Percentiles rank a stretch among this genome's conserved stretches.
phyloP scores from a whole-genome alignment of 441 rosid genomes.

The Hura crepitans region DNA sequence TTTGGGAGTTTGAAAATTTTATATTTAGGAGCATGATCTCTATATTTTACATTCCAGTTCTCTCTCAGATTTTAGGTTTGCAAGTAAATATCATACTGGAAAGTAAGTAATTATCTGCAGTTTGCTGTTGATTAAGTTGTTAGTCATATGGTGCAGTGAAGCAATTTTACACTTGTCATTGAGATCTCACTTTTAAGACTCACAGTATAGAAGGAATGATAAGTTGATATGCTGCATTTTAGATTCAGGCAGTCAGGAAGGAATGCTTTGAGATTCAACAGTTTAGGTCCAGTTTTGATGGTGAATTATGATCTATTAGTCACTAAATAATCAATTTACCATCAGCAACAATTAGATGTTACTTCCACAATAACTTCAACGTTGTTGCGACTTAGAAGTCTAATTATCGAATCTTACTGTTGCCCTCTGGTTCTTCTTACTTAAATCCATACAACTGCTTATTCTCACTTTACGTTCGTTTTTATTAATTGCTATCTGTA shows the following conservation, averaged over 20 bases:
- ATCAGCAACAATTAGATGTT: background rate
- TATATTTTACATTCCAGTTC: background rate
- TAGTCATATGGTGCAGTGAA: background rate
- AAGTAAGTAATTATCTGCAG: conserved; percentile 1
- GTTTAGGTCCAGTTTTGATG: background rate
- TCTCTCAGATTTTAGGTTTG: background rate
- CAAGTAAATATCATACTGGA: background rate
- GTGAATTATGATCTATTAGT: background rate
- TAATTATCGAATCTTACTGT: background rate
- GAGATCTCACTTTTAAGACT: no score
- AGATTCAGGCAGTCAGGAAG: background rate
- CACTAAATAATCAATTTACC: background rate
- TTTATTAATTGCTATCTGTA: background rate
- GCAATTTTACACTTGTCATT: no score
- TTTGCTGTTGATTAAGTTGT: conserved; percentile 4
- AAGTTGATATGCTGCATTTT: background rate
- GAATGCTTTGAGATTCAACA: background rate
- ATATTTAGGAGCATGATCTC: background rate
- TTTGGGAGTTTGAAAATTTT: background rate
- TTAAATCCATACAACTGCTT: background rate
- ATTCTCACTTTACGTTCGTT: no score
- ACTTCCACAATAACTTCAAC: background rate
- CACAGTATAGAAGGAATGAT: background rate
- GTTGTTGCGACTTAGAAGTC: background rate
- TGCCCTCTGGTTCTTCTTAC: background rate